Evolutionary conservation across 768 basidiomycete genomes (phyloP).

Genomic region (Kwoniella sp.): DNA sequence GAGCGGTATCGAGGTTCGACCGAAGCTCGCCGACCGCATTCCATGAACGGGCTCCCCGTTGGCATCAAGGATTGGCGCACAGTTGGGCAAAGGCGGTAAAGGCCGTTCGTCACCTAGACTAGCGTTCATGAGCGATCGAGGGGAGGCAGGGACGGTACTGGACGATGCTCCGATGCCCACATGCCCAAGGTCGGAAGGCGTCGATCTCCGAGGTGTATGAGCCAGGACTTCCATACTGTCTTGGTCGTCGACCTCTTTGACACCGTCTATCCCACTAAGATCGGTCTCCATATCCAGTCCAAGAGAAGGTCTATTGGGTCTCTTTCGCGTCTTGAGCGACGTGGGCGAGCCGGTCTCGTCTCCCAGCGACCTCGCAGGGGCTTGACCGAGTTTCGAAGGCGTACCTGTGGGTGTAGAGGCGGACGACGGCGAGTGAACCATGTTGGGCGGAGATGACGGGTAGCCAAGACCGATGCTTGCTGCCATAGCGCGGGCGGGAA

Average conservation of each 20-base stretch:
- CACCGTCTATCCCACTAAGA: slow-evolving; percentile 22
- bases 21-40: slow-evolving; percentile 17
- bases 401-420: no score
- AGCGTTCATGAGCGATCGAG: no score
- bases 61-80: slow-evolving; percentile 5
- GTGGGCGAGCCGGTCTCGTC: slow-evolving; percentile 1
- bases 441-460: slow-evolving; percentile 19
- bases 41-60: slow-evolving; percentile 1
- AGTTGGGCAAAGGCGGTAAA: slow-evolving; percentile 26
- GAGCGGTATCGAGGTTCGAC: slow-evolving; percentile 9
- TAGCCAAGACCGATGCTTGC: slow-evolving; percentile 23
- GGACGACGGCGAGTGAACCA: background rate
- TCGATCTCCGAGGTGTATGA: slow-evolving; percentile 7
- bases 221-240: slow-evolving; percentile 34
- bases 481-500: background rate
- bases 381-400: background rate
- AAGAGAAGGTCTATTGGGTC: slow-evolving; percentile 8
- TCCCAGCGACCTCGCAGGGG: no score
- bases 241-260: slow-evolving; percentile 5
- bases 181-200: background rate
- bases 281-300: slow-evolving; percentile 29
- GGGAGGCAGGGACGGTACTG: background rate
- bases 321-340: slow-evolving; percentile 7
- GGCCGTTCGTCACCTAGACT: slow-evolving; percentile 6
- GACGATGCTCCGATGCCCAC: background rate